phyloP scores from a whole-genome alignment of 208 protist genomes.

The Trypanosoma boissoni region DNA sequence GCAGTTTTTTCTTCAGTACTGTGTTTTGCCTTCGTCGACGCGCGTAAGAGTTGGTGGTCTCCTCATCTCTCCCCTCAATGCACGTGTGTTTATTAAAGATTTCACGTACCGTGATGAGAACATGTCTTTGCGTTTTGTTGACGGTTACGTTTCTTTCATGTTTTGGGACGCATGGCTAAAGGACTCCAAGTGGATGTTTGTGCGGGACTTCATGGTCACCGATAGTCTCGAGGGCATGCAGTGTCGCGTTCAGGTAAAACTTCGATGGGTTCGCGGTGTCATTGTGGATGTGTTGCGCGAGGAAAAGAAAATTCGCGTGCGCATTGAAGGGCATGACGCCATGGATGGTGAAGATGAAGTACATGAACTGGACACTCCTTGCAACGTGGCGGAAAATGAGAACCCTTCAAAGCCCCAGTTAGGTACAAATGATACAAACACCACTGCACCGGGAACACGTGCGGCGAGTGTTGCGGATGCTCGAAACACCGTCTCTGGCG shows the following conservation, averaged over 20 bases:
- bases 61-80: constrained; percentile 56
- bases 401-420: neutral
- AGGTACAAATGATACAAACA: neutral
- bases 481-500: too few species aligned
- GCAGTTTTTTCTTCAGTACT: constrained; percentile 51
- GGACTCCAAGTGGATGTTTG: constrained; percentile 48
- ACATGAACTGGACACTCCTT: neutral
- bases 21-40: constrained; percentile 60
- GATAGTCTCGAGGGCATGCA: constrained; percentile 62
- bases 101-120: constrained; percentile 79
- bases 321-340: constrained; percentile 35
- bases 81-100: constrained; percentile 70
- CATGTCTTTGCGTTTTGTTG: constrained; percentile 74
- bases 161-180: constrained; percentile 70
- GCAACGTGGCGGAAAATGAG: neutral
- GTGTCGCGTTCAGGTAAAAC: constrained; percentile 55
- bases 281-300: constrained; percentile 62
- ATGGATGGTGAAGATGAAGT: neutral
- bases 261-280: constrained; percentile 54
- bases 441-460: too few species aligned
- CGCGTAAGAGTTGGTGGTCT: constrained; percentile 48
- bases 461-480: too few species aligned
- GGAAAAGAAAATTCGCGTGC: constrained; percentile 60
- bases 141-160: constrained; percentile 79
- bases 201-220: constrained; percentile 76